Base-by-base conservation (phyloP, 2,329 filamentous ascomycete species). In the Penicillium sp. region DNA sequence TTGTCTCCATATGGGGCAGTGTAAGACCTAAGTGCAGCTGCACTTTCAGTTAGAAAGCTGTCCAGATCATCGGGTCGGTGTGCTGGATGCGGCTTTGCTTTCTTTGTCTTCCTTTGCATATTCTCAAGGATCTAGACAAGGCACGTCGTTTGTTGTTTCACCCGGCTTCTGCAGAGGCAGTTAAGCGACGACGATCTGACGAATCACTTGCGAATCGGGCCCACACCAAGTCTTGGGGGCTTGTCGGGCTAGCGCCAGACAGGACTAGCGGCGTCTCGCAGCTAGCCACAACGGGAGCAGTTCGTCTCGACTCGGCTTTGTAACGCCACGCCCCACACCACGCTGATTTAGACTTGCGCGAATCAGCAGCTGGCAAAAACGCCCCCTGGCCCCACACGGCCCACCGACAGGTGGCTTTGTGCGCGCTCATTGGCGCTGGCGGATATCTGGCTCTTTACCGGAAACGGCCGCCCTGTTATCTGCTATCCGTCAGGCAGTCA, bases 231-330 rank as follows among this genome's bases (percentile, higher is more conserved):
- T 16, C 33, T 20, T 18, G 5, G 11, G 42, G 35, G 48, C 48
- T 51, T 28, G 20, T 3, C 16, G 21, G 4, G 3, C 38, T 33
- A 33, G 21, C 2, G 16, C 50, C 3, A 18, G 23, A 21, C 9
- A n/a, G 14, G 50, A 14, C 16, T 42, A 30, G 16, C 30, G 23
- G 47, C 24, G 23, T 35, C 18, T 5, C 38, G 11, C 20, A 11
- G 12, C 40, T 53, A 53, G 33, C 42, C 42, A 20, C 26, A 47
- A 53, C 14, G 9, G 14, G 51, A 53, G 42, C 51, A 26, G 51
- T 53, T 53, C 51, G 42, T 35, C 30, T 35, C 30, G 35, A 20
- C 33, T 16, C 33, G 3, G 21, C 48, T 40, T 35, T 35, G 30
- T 35, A 9, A 9, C 30, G 2, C 30, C 30, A 35, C 12, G 30